Evolutionary conservation across 1,284 basidiomycete genomes (phyloP).

Genomic region (Sanghuangporus baumii): DNA sequence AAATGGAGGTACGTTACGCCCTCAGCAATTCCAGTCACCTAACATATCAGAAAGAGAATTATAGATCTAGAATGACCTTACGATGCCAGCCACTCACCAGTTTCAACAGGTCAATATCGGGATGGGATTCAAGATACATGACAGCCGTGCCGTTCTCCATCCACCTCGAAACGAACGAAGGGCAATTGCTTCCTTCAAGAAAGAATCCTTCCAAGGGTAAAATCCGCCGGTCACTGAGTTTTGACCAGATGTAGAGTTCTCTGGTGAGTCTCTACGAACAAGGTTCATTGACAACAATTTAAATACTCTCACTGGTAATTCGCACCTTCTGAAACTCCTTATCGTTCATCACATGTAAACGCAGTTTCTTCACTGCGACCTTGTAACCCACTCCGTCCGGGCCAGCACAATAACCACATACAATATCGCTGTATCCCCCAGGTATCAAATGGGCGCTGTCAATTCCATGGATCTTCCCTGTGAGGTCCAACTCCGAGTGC

Average conservation of each 20-base stretch:
- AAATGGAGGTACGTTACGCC: background rate
- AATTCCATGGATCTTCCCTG: background rate
- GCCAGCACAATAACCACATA: background rate
- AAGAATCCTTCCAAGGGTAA: slow-evolving; percentile 10
- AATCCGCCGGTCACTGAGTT: slow-evolving; percentile 8
- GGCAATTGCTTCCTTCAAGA: background rate
- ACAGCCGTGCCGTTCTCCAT: slow-evolving; percentile 10
- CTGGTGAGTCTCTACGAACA: background rate
- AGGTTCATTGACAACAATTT: background rate
- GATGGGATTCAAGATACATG: background rate
- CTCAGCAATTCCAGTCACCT: background rate
- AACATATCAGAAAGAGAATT: background rate
- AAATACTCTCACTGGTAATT: background rate
- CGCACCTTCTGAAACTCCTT: background rate
- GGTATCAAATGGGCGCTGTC: background rate
- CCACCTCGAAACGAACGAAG: slow-evolving; percentile 7
- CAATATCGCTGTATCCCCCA: slow-evolving; percentile 13
- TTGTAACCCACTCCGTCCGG: background rate
- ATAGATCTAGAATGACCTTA: background rate
- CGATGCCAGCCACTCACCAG: background rate
- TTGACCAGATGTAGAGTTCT: slow-evolving; percentile 11
- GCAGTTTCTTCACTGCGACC: slow-evolving; percentile 1
- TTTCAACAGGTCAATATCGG: background rate
- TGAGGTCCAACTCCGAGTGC: background rate
- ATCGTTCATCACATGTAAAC: background rate